Evolutionary conservation across 1,284 basidiomycete species (phyloP).

Genomic region (Papiliotrema fonsecae): DNA sequence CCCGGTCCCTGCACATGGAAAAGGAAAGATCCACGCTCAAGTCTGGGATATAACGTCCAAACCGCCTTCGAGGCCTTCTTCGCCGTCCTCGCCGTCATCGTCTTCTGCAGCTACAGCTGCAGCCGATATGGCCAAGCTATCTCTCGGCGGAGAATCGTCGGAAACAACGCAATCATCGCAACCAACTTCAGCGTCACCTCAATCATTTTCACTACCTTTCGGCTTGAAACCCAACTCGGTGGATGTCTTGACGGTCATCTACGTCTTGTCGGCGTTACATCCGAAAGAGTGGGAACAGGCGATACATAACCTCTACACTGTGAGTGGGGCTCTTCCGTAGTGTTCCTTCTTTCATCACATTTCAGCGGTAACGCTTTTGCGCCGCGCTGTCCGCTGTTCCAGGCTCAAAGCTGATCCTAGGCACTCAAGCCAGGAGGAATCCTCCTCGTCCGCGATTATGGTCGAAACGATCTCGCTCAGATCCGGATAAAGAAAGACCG

Average conservation of each 20-base stretch:
- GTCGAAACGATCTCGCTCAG: constrained; percentile 88
- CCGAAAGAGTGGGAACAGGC: constrained; percentile 87
- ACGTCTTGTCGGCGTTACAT: constrained; percentile 90
- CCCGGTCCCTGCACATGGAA: constrained; percentile 59
- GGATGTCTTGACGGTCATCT: constrained; percentile 89
- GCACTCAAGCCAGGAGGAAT: constrained; percentile 85
- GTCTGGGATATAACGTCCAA: constrained; percentile 86
- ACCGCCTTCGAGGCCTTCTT: constrained; percentile 11
- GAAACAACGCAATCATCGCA: neutral
- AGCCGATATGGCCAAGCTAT: neutral
- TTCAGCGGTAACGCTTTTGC: neutral
- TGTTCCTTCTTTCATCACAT: neutral
- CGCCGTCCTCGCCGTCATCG: too few species aligned
- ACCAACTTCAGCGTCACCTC: neutral
- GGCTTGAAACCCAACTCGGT: constrained; percentile 62
- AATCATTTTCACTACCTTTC: constrained; percentile 55
- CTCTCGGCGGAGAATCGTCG: neutral
- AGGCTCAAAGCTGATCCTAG: constrained; percentile 44
- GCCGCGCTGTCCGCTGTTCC: neutral
- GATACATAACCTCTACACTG: constrained; percentile 74
- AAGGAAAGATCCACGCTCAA: constrained; percentile 60
- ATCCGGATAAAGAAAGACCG: constrained; percentile 84
- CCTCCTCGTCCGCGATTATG: constrained; percentile 88
- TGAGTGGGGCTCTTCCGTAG: constrained; percentile 44
- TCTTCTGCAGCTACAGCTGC: neutral